Base-by-base conservation (phyloP, 2,329 filamentous ascomycete species). In the Clonostachys sp. region DNA sequence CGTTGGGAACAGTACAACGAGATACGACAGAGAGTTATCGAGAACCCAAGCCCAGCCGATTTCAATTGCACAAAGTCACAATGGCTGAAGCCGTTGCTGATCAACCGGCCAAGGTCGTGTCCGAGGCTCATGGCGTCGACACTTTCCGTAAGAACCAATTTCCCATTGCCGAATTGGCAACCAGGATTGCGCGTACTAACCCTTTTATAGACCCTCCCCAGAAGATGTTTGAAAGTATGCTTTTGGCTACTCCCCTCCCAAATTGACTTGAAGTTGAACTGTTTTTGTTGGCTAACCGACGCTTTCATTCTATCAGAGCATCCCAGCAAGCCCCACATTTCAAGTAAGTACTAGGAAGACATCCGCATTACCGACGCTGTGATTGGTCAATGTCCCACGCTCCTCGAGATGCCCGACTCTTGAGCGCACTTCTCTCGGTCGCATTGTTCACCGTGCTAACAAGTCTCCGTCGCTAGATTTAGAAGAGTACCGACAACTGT, bases 41-140 rank as follows among this genome's bases (percentile, higher is more conserved):
- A 30, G 24, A 30, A 30, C 24, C 24, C 24, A 1, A 30, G 9
- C 24, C 9, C 24, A 30, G 24, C 9, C 24, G 24, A 30, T 30
- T 30, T 30, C 24, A 30, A 30, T 30, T 30, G 8, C 36, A 39
- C 36, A 18, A 12, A 18, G 17, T 18, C 36, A 39, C 36, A 39
- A 41, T 46, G 39, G 20, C 24, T 35, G 42, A 40, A 41, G 35
- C 33, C 41, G 34, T 39, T 17, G 12, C 40, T 33, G 16, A 39
- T 33, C 10, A 17, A 14, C 36, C 36, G 36, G 30, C 41, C 16
- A 44, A 40, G 34, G 47, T 48, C 42, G 84, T 87, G 59, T 86
- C 91, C 59, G 87, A 91, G 75, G 86, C 87, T 61, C 86, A 90
- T 67, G 71, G 84, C 62, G 86, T 90, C 57, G 84, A 89, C 67